Evolutionary conservation across 306 rosid species (phyloP).

Genomic region (Medicago arabica): DNA sequence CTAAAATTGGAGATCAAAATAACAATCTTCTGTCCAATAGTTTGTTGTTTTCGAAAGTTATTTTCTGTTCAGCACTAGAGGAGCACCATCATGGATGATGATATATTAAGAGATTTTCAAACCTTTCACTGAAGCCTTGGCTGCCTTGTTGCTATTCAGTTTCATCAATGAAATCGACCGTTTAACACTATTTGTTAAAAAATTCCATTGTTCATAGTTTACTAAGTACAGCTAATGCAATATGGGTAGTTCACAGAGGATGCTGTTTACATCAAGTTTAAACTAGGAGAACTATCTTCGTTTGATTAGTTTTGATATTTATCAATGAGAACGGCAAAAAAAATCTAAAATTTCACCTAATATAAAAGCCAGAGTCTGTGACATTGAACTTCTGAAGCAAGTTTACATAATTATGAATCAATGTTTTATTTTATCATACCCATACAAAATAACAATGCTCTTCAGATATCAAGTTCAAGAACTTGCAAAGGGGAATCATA

Average conservation of each 20-base stretch:
- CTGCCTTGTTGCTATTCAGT: constrained; percentile 30
- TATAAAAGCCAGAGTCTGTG: constrained; percentile 1
- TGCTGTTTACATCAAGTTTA: constrained; percentile 12
- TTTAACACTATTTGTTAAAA: constrained; percentile 15
- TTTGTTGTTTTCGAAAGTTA: constrained; percentile 19
- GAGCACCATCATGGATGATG: background rate
- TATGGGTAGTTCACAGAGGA: constrained; percentile 24
- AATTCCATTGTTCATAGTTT: background rate
- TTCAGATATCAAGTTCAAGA: constrained; percentile 32
- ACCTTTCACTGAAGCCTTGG: constrained; percentile 32
- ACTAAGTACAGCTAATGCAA: background rate
- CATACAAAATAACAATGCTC: constrained; percentile 11
- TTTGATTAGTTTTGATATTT: background rate
- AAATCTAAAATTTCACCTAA: background rate
- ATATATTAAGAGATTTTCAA: constrained; percentile 22
- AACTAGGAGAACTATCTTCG: constrained; percentile 19
- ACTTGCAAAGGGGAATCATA: constrained; percentile 19
- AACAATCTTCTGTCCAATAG: constrained; percentile 1
- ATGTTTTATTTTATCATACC: constrained; percentile 10
- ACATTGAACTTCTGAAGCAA: constrained; percentile 29
- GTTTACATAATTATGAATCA: constrained; percentile 17
- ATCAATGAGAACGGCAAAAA: constrained; percentile 23
- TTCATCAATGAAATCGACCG: constrained; percentile 24
- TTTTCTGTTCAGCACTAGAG: constrained; percentile 20
- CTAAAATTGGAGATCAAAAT: constrained; percentile 17